phyloP scores from a whole-genome alignment of 2,329 filamentous ascomycete genomes.

The Sphaerostilbella broomeana region DNA sequence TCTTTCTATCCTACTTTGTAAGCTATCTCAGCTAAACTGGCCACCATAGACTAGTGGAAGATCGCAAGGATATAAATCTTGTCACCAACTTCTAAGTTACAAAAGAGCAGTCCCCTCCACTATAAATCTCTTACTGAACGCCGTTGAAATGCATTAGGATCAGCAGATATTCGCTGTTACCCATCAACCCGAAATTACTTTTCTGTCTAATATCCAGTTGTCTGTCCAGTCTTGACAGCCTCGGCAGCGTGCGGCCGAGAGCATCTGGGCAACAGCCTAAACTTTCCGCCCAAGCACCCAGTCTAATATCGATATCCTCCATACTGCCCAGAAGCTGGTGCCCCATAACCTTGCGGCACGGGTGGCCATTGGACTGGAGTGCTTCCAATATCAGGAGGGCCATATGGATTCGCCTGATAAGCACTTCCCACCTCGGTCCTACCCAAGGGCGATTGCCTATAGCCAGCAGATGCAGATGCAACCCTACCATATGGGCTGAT shows the following conservation, averaged over 20 bases:
- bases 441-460: slow-evolving; percentile 47
- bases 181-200: slow-evolving; percentile 1
- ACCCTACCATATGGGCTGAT: slow-evolving; percentile 43
- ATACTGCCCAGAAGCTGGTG: slow-evolving; percentile 29
- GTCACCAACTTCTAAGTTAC: slow-evolving; percentile 9
- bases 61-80: too few species aligned
- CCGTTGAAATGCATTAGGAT: slow-evolving; percentile 12
- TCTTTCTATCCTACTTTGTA: too few species aligned
- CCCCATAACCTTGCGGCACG: slow-evolving; percentile 24
- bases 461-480: slow-evolving; percentile 34
- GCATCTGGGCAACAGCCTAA: background rate
- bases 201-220: background rate
- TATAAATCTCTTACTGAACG: slow-evolving; percentile 10
- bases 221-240: slow-evolving; percentile 7
- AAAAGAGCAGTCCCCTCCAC: slow-evolving; percentile 8
- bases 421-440: slow-evolving; percentile 36
- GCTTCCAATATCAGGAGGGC: slow-evolving; percentile 22
- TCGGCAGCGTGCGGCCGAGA: too few species aligned
- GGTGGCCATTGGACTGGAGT: slow-evolving; percentile 24
- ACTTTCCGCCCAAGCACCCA: background rate
- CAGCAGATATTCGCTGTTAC: slow-evolving; percentile 4
- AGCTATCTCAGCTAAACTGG: too few species aligned
- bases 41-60: too few species aligned
- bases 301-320: slow-evolving; percentile 29
- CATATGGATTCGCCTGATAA: slow-evolving; percentile 25